phyloP scores from a whole-genome alignment of 371 early-diverging fungal species.

The Syncephalastrum monosporum region DNA sequence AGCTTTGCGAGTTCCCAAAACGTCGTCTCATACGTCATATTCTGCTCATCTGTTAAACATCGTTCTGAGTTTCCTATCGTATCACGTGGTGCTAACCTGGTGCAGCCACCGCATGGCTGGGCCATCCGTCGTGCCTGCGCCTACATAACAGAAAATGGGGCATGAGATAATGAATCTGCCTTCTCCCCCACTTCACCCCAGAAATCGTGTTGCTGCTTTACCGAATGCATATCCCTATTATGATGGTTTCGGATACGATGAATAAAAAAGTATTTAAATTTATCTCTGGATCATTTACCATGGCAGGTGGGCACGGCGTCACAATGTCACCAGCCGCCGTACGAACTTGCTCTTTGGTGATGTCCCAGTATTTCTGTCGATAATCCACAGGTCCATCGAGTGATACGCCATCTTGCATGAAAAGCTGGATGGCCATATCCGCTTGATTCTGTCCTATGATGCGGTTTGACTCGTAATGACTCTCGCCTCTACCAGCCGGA shows the following conservation, averaged over 20 bases:
- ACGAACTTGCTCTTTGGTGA: conserved; percentile 39
- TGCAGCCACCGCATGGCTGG: conserved; percentile 44
- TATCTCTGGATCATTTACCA: conserved; percentile 31
- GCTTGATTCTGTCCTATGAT: conserved; percentile 62
- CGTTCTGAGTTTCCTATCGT: too few relatives aligned
- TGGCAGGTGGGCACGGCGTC: conserved; percentile 33
- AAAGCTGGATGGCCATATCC: conserved; percentile 36
- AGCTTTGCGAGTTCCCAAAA: conserved; percentile 53
- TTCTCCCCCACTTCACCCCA: conserved; percentile 3
- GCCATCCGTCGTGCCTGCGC: conserved; percentile 71
- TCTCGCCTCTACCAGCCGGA: conserved; percentile 4
- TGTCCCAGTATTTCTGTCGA: conserved; percentile 47
- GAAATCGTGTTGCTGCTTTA: conserved; percentile 11
- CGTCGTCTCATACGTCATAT: conserved; percentile 39
- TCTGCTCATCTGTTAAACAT: conserved; percentile 10
- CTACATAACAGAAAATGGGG: conserved; percentile 31
- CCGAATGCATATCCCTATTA: conserved; percentile 42
- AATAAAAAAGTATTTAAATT: not conserved
- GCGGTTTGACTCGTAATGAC: conserved; percentile 51
- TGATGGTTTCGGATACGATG: conserved; percentile 9
- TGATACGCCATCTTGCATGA: conserved; percentile 4
- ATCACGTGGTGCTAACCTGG: conserved; percentile 24
- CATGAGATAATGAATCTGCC: not conserved
- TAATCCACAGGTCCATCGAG: conserved; percentile 35
- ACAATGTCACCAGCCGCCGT: conserved; percentile 16